Evolutionary conservation across 2,329 filamentous ascomycete genomes (phyloP).

Genomic region (Purpureocillium lavendulum): DNA sequence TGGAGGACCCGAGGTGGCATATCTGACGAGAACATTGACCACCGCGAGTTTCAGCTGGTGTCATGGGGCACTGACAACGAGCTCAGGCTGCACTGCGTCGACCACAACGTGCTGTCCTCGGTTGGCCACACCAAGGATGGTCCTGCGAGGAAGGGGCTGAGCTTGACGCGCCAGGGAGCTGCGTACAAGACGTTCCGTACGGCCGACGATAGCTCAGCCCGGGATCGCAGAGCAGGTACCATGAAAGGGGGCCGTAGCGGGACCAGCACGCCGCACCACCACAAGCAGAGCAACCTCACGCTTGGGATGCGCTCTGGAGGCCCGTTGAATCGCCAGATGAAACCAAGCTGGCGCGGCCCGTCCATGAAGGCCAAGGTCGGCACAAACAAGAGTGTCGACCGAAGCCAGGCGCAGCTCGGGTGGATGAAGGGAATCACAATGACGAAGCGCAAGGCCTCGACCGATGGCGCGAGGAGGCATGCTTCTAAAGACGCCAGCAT

Average conservation of each 20-base stretch:
- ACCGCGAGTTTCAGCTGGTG: constrained; percentile 85
- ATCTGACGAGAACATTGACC: constrained; percentile 60
- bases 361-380: constrained; percentile 50
- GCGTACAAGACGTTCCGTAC: constrained; percentile 79
- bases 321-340: constrained; percentile 18
- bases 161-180: constrained; percentile 74
- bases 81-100: constrained; percentile 67
- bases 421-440: constrained; percentile 65
- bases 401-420: constrained; percentile 50
- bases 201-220: constrained; percentile 48
- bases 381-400: constrained; percentile 31
- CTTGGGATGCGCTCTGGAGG: constrained; percentile 31
- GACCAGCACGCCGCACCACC: constrained; percentile 30
- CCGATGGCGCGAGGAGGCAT: constrained; percentile 31
- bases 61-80: constrained; percentile 87
- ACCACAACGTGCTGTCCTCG: constrained; percentile 52
- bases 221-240: constrained; percentile 50
- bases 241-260: constrained; percentile 52
- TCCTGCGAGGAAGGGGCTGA: constrained; percentile 54
- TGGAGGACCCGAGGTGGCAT: constrained; percentile 72
- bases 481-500: constrained; percentile 43
- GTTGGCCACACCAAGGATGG: constrained; percentile 69
- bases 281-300: constrained; percentile 35
- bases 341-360: constrained; percentile 42
- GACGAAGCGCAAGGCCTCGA: constrained; percentile 42